Percentiles rank a stretch among this genome's conserved stretches.
phyloP scores from a whole-genome alignment of 1,139 yeast genomes.

The Hanseniaspora uvarum region DNA sequence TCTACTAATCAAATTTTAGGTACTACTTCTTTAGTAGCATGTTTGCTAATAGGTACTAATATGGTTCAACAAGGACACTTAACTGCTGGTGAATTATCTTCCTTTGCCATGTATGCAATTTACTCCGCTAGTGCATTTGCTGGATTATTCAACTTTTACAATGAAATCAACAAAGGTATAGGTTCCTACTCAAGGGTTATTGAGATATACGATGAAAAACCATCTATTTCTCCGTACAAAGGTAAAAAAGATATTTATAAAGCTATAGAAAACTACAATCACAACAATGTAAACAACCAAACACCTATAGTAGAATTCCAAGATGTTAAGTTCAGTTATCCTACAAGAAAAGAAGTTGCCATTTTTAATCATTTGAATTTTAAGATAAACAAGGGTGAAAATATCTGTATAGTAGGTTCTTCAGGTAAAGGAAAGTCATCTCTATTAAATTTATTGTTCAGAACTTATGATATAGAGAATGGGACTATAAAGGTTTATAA shows the following conservation, averaged over 20 bases:
- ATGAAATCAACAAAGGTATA: conserved; percentile 92
- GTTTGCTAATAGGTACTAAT: conserved; percentile 70
- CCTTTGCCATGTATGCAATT: conserved; percentile 91
- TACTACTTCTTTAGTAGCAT: conserved; percentile 63
- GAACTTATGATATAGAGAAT: conserved; percentile 52
- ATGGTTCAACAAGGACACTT: conserved; percentile 64
- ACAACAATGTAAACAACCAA: conserved; percentile 19
- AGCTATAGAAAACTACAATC: neutral
- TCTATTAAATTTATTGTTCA: conserved; percentile 57
- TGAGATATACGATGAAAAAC: conserved; percentile 72
- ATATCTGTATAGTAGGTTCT: conserved; percentile 82
- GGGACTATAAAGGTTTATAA: conserved; percentile 66
- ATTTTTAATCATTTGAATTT: conserved; percentile 60
- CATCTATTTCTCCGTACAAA: conserved; percentile 54
- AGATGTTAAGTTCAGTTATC: conserved; percentile 66
- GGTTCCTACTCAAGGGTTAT: conserved; percentile 93
- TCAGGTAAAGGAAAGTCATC: conserved; percentile 92
- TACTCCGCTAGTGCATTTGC: conserved; percentile 88
- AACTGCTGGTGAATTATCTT: conserved; percentile 80
- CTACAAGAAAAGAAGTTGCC: conserved; percentile 71
- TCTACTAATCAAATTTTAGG: conserved; percentile 80
- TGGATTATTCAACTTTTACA: conserved; percentile 82
- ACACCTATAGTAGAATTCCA: conserved; percentile 44
- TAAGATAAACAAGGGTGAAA: conserved; percentile 56
- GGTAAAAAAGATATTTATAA: conserved; percentile 29